A percentile compares a stretch with the other conserved stretches of the same genome.
These are phyloP conservation scores for Rhamnella rubrinervis DNA, from an alignment of 331 rosid genomes.

Conservation along the genomic window DNA sequence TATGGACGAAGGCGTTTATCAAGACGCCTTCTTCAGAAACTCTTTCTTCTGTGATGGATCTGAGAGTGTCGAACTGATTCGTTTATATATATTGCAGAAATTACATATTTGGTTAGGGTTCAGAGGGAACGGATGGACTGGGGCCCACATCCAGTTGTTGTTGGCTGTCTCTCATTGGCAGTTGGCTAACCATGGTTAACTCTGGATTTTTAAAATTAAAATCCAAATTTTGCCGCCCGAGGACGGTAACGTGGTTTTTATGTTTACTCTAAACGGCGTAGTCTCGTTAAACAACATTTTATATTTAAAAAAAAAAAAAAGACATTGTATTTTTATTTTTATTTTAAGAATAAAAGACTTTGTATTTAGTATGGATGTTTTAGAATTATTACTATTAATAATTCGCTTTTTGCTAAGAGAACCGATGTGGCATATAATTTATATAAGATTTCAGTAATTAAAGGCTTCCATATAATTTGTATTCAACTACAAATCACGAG, in stretches of 20 bases:
- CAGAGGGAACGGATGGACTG: not conserved
- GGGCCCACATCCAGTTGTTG: constrained; percentile 1
- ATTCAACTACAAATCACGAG: too few relatives aligned
- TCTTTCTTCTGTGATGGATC: not conserved
- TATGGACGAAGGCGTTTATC: constrained; percentile 69
- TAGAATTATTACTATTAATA: too few relatives aligned
- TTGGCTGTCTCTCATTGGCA: constrained; percentile 29
- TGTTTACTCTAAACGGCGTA: too few relatives aligned
- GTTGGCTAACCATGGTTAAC: constrained; percentile 46
- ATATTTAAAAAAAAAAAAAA: not conserved
- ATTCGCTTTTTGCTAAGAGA: too few relatives aligned
- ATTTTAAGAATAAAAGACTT: too few relatives aligned
- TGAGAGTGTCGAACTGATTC: not conserved
- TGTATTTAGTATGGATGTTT: too few relatives aligned
- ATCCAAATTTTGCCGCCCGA: constrained; percentile 45
- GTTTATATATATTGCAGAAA: not conserved
- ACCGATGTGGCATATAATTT: too few relatives aligned
- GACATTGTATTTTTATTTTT: too few relatives aligned
- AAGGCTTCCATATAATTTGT: too few relatives aligned
- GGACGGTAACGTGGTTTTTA: not conserved
- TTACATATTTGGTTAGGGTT: constrained; percentile 6
- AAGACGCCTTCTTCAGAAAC: constrained; percentile 73
- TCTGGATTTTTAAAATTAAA: constrained; percentile 13
- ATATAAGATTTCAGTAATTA: too few relatives aligned
- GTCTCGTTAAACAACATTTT: too few relatives aligned